These are phyloP conservation scores for Trypethelium eluteriae DNA, from an alignment of 495 filamentous ascomycete genomes.

Conservation along the genomic window DNA sequence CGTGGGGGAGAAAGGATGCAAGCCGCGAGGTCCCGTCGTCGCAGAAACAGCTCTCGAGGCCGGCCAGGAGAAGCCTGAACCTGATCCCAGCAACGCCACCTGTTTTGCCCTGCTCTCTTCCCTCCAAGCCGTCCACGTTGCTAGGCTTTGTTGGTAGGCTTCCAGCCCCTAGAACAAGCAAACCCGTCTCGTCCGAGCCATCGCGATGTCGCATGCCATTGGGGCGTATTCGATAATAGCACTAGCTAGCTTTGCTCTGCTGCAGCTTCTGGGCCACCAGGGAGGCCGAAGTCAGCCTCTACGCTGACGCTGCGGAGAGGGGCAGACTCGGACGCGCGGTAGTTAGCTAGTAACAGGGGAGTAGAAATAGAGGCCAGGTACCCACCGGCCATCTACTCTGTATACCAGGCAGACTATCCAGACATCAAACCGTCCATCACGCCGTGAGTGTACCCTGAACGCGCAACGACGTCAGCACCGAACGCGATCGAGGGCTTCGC, in stretches of 20 bases:
- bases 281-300: background rate
- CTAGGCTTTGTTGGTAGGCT: background rate
- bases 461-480: background rate
- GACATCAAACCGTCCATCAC: background rate
- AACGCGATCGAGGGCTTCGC: background rate
- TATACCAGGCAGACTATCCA: background rate
- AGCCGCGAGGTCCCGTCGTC: background rate
- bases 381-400: background rate
- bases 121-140: background rate
- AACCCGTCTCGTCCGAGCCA: background rate
- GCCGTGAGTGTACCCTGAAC: background rate
- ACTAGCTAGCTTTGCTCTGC: background rate
- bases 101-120: conserved; percentile 18
- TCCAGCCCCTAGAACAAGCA: background rate
- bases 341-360: background rate
- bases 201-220: background rate
- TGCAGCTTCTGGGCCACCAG: conserved; percentile 3
- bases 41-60: background rate
- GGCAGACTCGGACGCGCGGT: background rate
- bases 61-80: conserved; percentile 11
- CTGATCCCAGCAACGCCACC: conserved; percentile 16
- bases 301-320: background rate
- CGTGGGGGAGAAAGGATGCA: background rate
- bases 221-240: background rate
- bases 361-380: background rate